Percentiles rank a stretch among this genome's conserved stretches.
Conservation (phyloP, 208 protist genomes). For the Balamuthia mandrillaris region DNA sequence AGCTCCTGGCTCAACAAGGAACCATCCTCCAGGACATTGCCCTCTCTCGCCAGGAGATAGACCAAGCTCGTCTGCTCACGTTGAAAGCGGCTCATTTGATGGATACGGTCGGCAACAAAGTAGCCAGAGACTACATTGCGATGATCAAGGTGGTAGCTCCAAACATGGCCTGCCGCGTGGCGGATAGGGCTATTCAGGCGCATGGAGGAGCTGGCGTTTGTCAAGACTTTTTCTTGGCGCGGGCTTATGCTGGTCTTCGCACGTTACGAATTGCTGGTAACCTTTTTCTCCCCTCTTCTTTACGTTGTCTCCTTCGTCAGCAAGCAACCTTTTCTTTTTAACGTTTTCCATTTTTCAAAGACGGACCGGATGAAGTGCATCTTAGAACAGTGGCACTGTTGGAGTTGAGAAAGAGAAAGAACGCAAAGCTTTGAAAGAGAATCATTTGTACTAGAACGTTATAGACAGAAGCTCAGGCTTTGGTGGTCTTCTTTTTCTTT, state of each 20-base stretch:
- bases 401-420: conserved; percentile 40
- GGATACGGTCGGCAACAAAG: conserved; percentile 54
- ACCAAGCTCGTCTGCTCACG: conserved; percentile 67
- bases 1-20: conserved; percentile 53
- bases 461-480: neutral
- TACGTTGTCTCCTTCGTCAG: neutral
- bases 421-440: neutral
- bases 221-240: conserved; percentile 62
- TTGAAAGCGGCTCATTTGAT: conserved; percentile 66
- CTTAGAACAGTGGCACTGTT: conserved; percentile 28
- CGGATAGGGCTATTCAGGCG: conserved; percentile 70
- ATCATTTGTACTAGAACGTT: neutral
- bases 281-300: neutral
- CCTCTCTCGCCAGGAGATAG: conserved; percentile 71
- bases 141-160: conserved; percentile 71
- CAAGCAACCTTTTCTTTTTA: too few relatives aligned
- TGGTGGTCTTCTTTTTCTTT: neutral
- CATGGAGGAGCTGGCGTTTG: conserved; percentile 63
- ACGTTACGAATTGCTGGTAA: conserved; percentile 71
- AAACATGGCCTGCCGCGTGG: conserved; percentile 56
- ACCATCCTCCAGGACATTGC: conserved; percentile 65
- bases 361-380: conserved; percentile 73
- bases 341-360: neutral
- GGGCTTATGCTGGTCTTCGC: conserved; percentile 53
- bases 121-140: conserved; percentile 51